These are phyloP conservation scores for Alternaria hordeiaustralica DNA, from an alignment of 2,329 filamentous ascomycete species.

Conservation along the genomic window DNA sequence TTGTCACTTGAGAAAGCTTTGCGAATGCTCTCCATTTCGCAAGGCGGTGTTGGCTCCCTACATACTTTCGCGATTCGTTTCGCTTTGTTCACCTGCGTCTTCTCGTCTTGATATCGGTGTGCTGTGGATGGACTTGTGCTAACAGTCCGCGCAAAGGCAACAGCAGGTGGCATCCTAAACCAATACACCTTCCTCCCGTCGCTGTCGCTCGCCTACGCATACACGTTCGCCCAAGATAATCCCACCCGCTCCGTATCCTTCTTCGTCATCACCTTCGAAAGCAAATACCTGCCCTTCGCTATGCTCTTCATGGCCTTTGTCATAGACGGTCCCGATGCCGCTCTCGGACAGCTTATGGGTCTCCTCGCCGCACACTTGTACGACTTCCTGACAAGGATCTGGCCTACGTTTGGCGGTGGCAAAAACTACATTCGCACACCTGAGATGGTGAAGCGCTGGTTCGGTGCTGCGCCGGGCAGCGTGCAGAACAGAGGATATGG, in stretches of 20 bases:
- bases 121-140: constrained; percentile 28
- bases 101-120: not conserved
- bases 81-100: constrained; percentile 1
- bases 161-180: constrained; percentile 62
- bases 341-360: constrained; percentile 74
- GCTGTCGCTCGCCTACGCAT: constrained; percentile 79
- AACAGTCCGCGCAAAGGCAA: constrained; percentile 52
- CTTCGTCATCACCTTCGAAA: constrained; percentile 82
- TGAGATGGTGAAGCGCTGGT: constrained; percentile 70
- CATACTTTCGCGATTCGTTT: constrained; percentile 51
- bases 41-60: constrained; percentile 70
- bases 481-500: constrained; percentile 64
- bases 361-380: constrained; percentile 86
- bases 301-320: constrained; percentile 79
- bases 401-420: constrained; percentile 87
- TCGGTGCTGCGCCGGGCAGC: constrained; percentile 59
- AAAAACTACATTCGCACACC: constrained; percentile 79
- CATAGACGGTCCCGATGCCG: constrained; percentile 63
- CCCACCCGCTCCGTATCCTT: constrained; percentile 77
- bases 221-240: constrained; percentile 87
- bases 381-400: constrained; percentile 87
- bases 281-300: constrained; percentile 79
- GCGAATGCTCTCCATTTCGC: constrained; percentile 62
- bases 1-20: constrained; percentile 59
- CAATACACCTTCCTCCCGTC: constrained; percentile 60